Evolutionary conservation across 1,139 yeast genomes (phyloP), one percentile per base, ranked within the genome.

Genomic region (Lizanozyma gosingica): DNA sequence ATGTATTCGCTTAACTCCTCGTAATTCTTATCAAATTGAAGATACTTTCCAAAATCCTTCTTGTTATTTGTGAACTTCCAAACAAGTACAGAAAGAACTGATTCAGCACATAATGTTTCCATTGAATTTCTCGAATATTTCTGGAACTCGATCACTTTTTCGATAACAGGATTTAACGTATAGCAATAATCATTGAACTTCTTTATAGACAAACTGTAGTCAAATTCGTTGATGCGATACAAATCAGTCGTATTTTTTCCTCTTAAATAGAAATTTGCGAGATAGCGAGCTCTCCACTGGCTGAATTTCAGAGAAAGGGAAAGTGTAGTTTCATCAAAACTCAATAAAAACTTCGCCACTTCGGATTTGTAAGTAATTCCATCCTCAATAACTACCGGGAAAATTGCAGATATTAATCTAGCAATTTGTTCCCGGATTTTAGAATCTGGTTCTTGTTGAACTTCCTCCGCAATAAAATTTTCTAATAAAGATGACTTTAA

Each of bases 251-350:
- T 37, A 4, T 14, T 35, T 14, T 45, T 47, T 6, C 59, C 56
- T 6, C 44, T 40, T 15, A 61, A 45, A 46, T 71, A 75, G 43
- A 53, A 70, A 2, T 55, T 47, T 0, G 78, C 76, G 16, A 77
- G 50, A 42, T 66, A 67, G 14, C 59, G 56, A 0, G 71, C 70
- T 38, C 66, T 57, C 74, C 80, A 76, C 1, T 22, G 11, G 29
- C 9, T 11, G 11, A 54, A 17, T 2, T 53, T 53, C 43, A 72
- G 64, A 1, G 46, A 45, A 3, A 40, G 39, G 1, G 60, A 46
- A 2, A 42, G 15, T 4, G 29, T 27, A 2, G 35, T 2, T 17
- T 42, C 40, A 1, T 43, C 37, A 2, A 49, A 37, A 3, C 47
- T 35, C 37, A 58, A 39, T 6, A 63, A 48, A 4, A 53, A 41